Evolutionary conservation across 768 basidiomycete genomes (phyloP).

Genomic region (Mycena latifolia): DNA sequence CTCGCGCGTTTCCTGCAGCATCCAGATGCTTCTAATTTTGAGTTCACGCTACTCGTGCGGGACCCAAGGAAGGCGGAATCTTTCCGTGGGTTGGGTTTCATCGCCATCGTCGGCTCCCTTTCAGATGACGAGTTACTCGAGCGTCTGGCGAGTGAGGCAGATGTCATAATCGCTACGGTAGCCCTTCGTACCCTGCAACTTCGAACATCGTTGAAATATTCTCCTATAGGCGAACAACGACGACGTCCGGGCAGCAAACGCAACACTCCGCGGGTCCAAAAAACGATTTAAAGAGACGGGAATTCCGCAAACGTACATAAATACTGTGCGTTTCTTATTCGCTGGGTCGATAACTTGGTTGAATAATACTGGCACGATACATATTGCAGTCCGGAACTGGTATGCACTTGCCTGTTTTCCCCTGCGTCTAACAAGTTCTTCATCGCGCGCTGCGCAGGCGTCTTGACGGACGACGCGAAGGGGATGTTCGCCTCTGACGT

Average conservation of each 20-base stretch:
- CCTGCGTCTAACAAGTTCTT: too few relatives aligned
- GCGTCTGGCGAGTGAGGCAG: not conserved
- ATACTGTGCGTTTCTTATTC: not conserved
- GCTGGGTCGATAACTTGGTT: constrained; percentile 27
- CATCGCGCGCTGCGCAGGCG: too few relatives aligned
- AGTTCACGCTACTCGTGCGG: too few relatives aligned
- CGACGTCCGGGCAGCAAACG: not conserved
- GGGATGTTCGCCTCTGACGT: not conserved
- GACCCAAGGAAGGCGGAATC: too few relatives aligned
- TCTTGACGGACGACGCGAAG: not conserved
- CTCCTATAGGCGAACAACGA: not conserved
- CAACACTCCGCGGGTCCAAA: not conserved
- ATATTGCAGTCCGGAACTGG: not conserved
- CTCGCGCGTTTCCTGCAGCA: too few relatives aligned
- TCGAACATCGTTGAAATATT: constrained; percentile 30
- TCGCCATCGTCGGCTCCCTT: too few relatives aligned
- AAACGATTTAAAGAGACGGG: constrained; percentile 19
- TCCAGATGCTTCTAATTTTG: too few relatives aligned
- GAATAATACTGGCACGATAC: too few relatives aligned
- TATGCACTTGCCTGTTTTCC: too few relatives aligned
- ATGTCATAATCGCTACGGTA: not conserved
- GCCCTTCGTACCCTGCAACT: too few relatives aligned
- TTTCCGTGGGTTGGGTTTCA: too few relatives aligned
- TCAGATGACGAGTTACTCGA: not conserved
- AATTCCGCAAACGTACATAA: not conserved